Conservation (phyloP, 2,329 filamentous ascomycete genomes). For the Ophioceras dolichostomum region DNA sequence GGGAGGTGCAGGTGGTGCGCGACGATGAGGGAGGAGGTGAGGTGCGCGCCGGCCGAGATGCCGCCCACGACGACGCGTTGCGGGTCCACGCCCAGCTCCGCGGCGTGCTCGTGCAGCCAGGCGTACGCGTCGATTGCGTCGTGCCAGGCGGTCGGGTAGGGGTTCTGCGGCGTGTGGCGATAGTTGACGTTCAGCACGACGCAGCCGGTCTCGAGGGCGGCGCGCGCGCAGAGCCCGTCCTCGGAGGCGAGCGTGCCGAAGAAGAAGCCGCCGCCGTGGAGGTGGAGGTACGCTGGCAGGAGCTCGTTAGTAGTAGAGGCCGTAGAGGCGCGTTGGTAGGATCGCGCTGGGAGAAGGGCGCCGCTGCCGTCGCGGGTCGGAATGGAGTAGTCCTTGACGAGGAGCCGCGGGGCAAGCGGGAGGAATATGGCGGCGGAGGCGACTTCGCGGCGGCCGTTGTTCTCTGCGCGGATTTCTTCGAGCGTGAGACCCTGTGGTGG, state of each 20-base stretch:
- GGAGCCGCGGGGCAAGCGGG: conserved; percentile 13
- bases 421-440: conserved; percentile 17
- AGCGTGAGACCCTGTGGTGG: conserved; percentile 10
- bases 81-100: conserved; percentile 22
- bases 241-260: conserved; percentile 41
- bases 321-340: conserved; percentile 15
- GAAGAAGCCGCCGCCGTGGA: conserved; percentile 24
- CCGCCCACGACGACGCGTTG: conserved; percentile 30
- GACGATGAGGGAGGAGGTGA: conserved; percentile 26
- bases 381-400: conserved; percentile 18
- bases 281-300: conserved; percentile 6
- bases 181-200: conserved; percentile 45
- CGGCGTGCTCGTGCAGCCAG: conserved; percentile 33
- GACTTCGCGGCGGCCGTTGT: conserved; percentile 21
- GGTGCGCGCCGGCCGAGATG: conserved; percentile 31
- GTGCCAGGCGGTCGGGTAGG: conserved; percentile 37
- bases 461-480: conserved; percentile 11
- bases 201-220: conserved; percentile 27
- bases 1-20: conserved; percentile 20
- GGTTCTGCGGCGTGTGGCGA: conserved; percentile 41
- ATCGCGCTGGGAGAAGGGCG: conserved; percentile 13
- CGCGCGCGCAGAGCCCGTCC: conserved; percentile 35
- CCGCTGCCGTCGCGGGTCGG: conserved; percentile 9
- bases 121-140: conserved; percentile 41
- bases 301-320: conserved; percentile 37